Percentiles rank a stretch among this genome's conserved stretches.
Conservation (phyloP, 768 basidiomycete genomes). For the Mycena indigotica region DNA sequence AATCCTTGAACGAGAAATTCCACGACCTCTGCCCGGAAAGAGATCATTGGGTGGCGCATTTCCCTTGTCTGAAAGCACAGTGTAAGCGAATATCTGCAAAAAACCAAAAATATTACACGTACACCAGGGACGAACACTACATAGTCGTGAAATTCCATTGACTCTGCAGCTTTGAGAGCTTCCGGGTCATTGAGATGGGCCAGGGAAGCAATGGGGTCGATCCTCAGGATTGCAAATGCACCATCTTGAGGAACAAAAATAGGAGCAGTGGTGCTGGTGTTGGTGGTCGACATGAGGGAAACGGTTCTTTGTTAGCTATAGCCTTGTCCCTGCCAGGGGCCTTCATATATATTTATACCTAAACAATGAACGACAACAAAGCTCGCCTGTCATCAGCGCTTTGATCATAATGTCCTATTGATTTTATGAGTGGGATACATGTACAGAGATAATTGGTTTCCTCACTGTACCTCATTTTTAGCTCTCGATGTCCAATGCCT, state of each 20-base stretch:
- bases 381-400: neutral
- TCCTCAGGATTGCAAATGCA: neutral
- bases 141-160: neutral
- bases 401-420: neutral
- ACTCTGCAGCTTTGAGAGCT: neutral
- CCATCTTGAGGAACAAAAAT: neutral
- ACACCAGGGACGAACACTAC: neutral
- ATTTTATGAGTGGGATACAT: too few relatives aligned
- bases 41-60: neutral
- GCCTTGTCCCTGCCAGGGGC: too few relatives aligned
- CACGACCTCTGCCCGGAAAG: neutral
- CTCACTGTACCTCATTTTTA: too few relatives aligned
- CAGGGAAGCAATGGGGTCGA: neutral
- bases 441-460: too few relatives aligned
- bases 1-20: neutral
- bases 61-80: neutral
- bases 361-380: neutral
- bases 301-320: too few relatives aligned
- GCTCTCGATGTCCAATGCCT: neutral
- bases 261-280: neutral
- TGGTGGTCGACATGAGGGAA: too few relatives aligned
- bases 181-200: neutral
- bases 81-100: neutral
- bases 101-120: neutral
- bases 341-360: too few relatives aligned